Percentiles rank a stretch among this genome's conserved stretches.
Evolutionary conservation across 73 alveolate genomes (phyloP).

Genomic region (Paramecium sexaurelia): DNA sequence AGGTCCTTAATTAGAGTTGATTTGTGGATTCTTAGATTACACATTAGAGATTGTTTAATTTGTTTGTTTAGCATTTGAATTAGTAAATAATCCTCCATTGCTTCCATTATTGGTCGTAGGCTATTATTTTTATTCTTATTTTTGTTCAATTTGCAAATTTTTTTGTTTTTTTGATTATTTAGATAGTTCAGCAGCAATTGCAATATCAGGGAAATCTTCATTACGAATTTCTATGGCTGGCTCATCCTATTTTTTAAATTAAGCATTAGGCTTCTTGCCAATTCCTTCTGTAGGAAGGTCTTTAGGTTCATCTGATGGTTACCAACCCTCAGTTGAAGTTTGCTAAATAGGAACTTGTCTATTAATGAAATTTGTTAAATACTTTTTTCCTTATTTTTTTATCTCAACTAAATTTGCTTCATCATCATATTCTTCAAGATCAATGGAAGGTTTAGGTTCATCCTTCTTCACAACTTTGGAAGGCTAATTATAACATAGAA

Average conservation of each 20-base stretch:
- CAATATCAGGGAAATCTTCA: background rate
- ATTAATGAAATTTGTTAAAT: background rate
- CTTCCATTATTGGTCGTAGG: background rate
- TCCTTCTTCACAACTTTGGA: background rate
- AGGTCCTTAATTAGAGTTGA: background rate
- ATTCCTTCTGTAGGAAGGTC: background rate
- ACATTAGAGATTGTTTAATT: background rate
- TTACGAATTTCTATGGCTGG: background rate
- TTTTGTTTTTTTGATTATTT: background rate
- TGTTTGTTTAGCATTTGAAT: background rate
- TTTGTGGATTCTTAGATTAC: background rate
- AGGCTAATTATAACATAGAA: background rate
- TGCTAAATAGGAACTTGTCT: background rate
- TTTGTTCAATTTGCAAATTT: background rate
- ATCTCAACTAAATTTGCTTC: background rate
- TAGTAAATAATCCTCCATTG: background rate
- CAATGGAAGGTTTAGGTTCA: background rate
- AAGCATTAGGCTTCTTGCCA: background rate
- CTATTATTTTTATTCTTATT: background rate
- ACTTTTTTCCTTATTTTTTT: conserved; percentile 1
- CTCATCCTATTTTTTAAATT: background rate
- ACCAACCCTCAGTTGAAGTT: background rate
- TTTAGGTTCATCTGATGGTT: background rate
- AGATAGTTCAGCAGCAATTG: background rate
- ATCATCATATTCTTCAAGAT: background rate